Evolutionary conservation across 345 rosid genomes (phyloP), one percentile per base, ranked within the genome.

Genomic region (Streptanthus diversifolius): DNA sequence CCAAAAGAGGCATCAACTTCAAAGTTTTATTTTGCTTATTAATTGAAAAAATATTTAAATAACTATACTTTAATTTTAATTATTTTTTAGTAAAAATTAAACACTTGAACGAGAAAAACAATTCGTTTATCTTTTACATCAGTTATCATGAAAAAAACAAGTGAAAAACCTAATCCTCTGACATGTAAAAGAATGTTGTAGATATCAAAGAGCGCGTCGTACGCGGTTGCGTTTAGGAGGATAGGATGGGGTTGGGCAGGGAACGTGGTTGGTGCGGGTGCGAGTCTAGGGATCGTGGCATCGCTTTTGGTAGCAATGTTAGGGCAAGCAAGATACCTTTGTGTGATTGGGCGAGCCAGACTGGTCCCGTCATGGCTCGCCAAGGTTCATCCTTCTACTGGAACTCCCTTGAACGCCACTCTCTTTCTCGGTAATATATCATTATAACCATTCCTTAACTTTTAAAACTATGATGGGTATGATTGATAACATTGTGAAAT

Each of bases 291-390:
- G 41, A 93, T 90, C n/a, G 90, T 88, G 41, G 97, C 97, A 41
- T 93, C 98, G 19, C 88, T 93, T 2, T 70, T 93, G 82, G 98
- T 93, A 14, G 98, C 98, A 18, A 93, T 93, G 98, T 75, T 93
- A 73, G 98, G 97, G 22, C 98, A 93, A 80, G 91, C 98, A n/a
- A 81, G 98, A 78, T 90, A 93, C 81, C 93, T 93, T 22, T 93
- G 98, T 83, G 98, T 93, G 35, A 83, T 92, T 37, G 95, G 87
- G 41, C 86, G 98, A 84, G 90, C 97, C 24, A 73, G 91, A 63
- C 80, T 93, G 7, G 97, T 86, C 65, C 98, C 98, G 25, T 85
- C 82, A 39, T 93, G 97, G 89, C 79, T 93, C 47, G 92, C 98
- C 64, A 89, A 84, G 85, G 98, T 93, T 44, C 88, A 90, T 81